Evolutionary conservation across 1,139 yeast species (phyloP).

Genomic region (Debaryomyces nepalensis): DNA sequence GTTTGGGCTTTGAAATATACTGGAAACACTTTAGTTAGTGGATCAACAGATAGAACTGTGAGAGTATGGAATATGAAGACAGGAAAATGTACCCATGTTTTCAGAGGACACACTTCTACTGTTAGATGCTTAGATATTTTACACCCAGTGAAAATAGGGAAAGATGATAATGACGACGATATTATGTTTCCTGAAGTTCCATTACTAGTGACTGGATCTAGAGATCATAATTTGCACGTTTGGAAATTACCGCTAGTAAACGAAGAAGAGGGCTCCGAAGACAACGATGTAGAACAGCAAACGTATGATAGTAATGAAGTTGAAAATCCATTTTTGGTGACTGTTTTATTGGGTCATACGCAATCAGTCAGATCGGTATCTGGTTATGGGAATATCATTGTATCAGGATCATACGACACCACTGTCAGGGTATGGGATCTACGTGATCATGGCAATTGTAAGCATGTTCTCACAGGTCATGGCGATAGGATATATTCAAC

Average conservation of each 20-base stretch:
- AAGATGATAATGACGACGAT: constrained; percentile 64
- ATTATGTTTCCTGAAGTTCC: constrained; percentile 67
- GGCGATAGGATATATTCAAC: constrained; percentile 86
- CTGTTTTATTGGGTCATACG: constrained; percentile 82
- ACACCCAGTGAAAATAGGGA: constrained; percentile 64
- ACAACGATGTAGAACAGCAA: constrained; percentile 37
- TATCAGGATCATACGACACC: constrained; percentile 91
- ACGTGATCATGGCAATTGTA: constrained; percentile 68
- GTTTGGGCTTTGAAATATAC: constrained; percentile 97
- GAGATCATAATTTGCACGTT: constrained; percentile 86
- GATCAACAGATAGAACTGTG: constrained; percentile 87
- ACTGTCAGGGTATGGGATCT: constrained; percentile 94
- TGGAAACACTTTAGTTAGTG: constrained; percentile 84
- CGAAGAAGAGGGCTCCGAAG: constrained; percentile 38
- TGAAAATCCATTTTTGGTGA: constrained; percentile 72
- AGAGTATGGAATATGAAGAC: constrained; percentile 85
- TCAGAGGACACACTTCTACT: constrained; percentile 90
- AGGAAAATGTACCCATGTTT: constrained; percentile 81
- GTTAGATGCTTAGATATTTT: constrained; percentile 88
- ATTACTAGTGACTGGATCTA: constrained; percentile 81
- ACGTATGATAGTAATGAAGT: constrained; percentile 42
- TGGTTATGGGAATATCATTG: constrained; percentile 81
- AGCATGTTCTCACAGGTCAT: constrained; percentile 79
- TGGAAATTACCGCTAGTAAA: constrained; percentile 79
- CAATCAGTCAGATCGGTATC: constrained; percentile 88